Percentiles rank a stretch among this genome's conserved stretches.
Evolutionary conservation across 139 green algal genomes (phyloP).

Genomic region (Yamagishiella unicocca): DNA sequence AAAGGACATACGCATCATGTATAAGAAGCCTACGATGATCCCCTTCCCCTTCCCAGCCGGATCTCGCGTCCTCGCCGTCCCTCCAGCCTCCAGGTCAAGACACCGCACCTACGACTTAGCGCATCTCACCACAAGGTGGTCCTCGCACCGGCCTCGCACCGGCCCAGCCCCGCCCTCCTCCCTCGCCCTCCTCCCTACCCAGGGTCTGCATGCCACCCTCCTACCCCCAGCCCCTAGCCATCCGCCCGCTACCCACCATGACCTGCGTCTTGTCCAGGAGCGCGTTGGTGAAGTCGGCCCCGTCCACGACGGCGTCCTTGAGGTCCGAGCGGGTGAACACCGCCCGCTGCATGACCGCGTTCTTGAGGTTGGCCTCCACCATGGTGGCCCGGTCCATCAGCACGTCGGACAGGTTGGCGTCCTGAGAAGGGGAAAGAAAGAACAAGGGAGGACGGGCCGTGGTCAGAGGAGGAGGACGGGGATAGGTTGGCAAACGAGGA

Average conservation of each 20-base stretch:
- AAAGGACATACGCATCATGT: no score
- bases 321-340: slow-evolving; percentile 84
- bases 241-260: slow-evolving; percentile 61
- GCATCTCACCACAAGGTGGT: no score
- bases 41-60: no score
- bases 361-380: slow-evolving; percentile 89
- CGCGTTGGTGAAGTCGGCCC: slow-evolving; percentile 95
- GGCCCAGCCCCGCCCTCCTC: no score
- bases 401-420: slow-evolving; percentile 90
- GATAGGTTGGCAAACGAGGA: no score
- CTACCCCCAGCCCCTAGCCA: not conserved
- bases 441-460: not conserved
- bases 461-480: not conserved
- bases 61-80: no score
- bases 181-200: not conserved
- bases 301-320: slow-evolving; percentile 71
- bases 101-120: no score
- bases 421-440: slow-evolving; percentile 1
- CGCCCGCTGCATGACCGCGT: slow-evolving; percentile 83
- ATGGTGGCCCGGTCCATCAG: slow-evolving; percentile 91
- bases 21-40: no score
- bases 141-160: no score
- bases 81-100: no score
- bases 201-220: not conserved
- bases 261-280: slow-evolving; percentile 93